A percentile compares a stretch with the other conserved stretches of the same genome.
phyloP scores from a whole-genome alignment of 1,139 yeast genomes.

The Yamadazyma taylorii region DNA sequence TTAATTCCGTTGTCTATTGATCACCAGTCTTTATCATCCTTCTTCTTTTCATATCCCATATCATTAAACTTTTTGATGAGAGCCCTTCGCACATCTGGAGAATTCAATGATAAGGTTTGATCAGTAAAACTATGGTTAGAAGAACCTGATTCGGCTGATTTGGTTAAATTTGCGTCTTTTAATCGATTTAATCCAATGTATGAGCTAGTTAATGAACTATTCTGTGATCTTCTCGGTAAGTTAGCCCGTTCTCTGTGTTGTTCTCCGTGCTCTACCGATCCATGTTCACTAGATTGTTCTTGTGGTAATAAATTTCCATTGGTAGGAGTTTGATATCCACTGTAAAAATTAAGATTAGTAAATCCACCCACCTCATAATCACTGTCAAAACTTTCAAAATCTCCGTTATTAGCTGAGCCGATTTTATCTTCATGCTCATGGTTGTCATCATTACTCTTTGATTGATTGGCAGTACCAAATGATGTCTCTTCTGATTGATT shows the following conservation, averaged over 20 bases:
- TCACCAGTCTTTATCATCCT: conserved; percentile 1
- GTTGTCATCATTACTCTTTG: no score
- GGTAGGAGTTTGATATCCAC: conserved; percentile 1
- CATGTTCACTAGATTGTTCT: conserved; percentile 3
- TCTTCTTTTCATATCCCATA: conserved; percentile 4
- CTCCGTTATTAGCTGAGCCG: not conserved
- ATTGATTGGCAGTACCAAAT: no score
- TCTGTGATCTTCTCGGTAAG: conserved; percentile 34
- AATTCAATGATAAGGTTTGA: conserved; percentile 12
- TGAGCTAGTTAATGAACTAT: conserved; percentile 33
- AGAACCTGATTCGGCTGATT: conserved; percentile 3
- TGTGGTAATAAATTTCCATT: not conserved
- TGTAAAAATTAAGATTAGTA: not conserved
- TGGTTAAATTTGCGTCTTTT: conserved; percentile 29
- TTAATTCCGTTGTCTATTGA: no score
- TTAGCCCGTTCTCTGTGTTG: conserved; percentile 27
- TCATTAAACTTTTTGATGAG: conserved; percentile 11
- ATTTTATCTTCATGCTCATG: no score
- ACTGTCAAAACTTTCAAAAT: conserved; percentile 1
- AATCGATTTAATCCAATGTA: conserved; percentile 42
- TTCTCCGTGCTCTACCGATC: conserved; percentile 5
- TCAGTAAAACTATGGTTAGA: conserved; percentile 4
- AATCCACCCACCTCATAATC: not conserved
- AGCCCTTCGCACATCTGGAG: conserved; percentile 20
- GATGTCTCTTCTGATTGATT: conserved; percentile 1